These are phyloP conservation scores for Fusarium chaquense DNA, from an alignment of 2,329 filamentous ascomycete species.

Conservation along the genomic window DNA sequence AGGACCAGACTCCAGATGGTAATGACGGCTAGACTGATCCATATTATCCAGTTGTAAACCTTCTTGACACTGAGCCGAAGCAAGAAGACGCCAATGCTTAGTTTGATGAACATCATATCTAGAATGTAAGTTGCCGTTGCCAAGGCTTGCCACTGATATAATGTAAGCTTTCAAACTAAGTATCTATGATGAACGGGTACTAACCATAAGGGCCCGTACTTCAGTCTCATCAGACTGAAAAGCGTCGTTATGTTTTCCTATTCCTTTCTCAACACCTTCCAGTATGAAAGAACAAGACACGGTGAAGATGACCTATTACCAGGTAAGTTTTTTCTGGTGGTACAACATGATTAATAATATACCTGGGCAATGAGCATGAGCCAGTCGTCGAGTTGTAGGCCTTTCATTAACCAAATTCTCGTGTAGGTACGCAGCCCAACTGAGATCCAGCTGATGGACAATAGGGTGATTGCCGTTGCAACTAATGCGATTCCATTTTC, in stretches of 20 bases:
- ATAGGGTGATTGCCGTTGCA: conserved; percentile 53
- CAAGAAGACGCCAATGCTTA: conserved; percentile 66
- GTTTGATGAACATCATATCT: conserved; percentile 69
- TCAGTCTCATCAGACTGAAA: conserved; percentile 55
- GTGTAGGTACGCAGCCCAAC: conserved; percentile 60
- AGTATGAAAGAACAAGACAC: conserved; percentile 61
- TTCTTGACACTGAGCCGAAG: conserved; percentile 60
- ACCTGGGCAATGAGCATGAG: conserved; percentile 65
- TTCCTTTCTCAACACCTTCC: conserved; percentile 56
- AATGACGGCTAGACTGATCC: conserved; percentile 60
- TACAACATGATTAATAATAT: conserved; percentile 22
- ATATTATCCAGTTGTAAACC: conserved; percentile 63
- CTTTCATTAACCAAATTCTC: conserved; percentile 57
- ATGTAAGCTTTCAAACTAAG: conserved; percentile 20
- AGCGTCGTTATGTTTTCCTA: conserved; percentile 62
- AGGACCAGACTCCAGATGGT: conserved; percentile 60
- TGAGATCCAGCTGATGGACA: conserved; percentile 57
- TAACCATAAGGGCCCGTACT: conserved; percentile 61
- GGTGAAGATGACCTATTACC: conserved; percentile 58
- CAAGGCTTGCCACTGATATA: conserved; percentile 61
- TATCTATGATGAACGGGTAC: background rate
- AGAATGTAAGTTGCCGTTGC: conserved; percentile 63
- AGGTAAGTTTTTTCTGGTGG: conserved; percentile 1
- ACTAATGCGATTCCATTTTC: conserved; percentile 56
- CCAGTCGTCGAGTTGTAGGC: conserved; percentile 65